Evolutionary conservation across 768 basidiomycete species (phyloP).

Genomic region (Cystofilobasidium macerans): DNA sequence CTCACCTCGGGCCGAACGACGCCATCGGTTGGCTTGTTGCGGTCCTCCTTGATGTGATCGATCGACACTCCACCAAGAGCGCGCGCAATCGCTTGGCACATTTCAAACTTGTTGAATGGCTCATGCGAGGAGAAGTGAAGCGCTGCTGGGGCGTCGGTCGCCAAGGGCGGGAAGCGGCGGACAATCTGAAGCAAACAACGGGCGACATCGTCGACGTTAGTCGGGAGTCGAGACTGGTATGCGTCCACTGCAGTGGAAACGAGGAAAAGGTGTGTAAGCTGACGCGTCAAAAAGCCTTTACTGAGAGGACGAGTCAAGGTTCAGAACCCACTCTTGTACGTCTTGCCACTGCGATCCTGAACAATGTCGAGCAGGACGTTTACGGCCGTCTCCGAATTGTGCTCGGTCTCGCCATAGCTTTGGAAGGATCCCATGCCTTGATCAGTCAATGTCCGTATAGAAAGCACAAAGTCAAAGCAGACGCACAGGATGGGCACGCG

Average conservation of each 20-base stretch:
- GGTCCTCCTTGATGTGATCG: slow-evolving; percentile 49
- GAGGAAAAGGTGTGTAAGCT: neutral
- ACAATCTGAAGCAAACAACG: slow-evolving; percentile 48
- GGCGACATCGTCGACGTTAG: slow-evolving; percentile 78
- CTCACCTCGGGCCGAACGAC: slow-evolving; percentile 22
- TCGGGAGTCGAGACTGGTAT: slow-evolving; percentile 83
- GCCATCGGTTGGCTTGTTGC: slow-evolving; percentile 6
- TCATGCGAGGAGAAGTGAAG: slow-evolving; percentile 72
- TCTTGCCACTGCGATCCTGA: slow-evolving; percentile 71
- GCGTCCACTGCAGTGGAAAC: slow-evolving; percentile 56
- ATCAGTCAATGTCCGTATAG: neutral
- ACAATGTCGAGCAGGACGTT: slow-evolving; percentile 82
- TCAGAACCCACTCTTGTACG: slow-evolving; percentile 52
- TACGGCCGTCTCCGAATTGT: slow-evolving; percentile 77
- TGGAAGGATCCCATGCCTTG: neutral
- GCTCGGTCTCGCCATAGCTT: slow-evolving; percentile 80
- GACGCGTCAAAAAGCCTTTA: neutral
- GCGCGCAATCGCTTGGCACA: slow-evolving; percentile 65
- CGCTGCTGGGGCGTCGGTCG: slow-evolving; percentile 38
- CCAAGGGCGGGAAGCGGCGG: slow-evolving; percentile 13
- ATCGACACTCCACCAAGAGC: slow-evolving; percentile 42
- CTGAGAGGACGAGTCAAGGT: neutral
- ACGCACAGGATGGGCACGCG: slow-evolving; percentile 79
- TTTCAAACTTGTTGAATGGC: slow-evolving; percentile 84
- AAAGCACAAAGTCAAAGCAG: neutral